Percentiles rank a stretch among this genome's conserved stretches.
Conservation (phyloP, 2,329 filamentous ascomycete genomes). For the Cercospora berteroae region DNA sequence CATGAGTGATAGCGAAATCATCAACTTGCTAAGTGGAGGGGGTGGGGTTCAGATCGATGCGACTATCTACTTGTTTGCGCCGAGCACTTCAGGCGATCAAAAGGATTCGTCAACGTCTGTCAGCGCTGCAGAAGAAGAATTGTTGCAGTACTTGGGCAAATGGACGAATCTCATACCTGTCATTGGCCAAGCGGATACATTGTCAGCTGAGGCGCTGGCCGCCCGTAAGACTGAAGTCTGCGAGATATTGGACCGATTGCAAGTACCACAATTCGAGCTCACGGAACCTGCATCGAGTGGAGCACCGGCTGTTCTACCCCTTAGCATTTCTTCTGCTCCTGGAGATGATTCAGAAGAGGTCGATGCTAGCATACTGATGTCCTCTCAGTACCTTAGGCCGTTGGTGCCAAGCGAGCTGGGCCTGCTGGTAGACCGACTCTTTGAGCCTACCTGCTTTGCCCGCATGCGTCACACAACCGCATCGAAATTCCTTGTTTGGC, state of each 20-base stretch:
- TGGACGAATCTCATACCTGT: conserved; percentile 84
- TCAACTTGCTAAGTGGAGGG: conserved; percentile 74
- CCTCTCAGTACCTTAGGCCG: conserved; percentile 81
- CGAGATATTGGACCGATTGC: conserved; percentile 16
- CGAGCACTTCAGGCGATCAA: conserved; percentile 43
- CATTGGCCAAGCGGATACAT: conserved; percentile 71
- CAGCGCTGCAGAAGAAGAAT: conserved; percentile 19
- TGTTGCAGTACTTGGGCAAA: conserved; percentile 52
- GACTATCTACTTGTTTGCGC: conserved; percentile 75
- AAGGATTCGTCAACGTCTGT: conserved; percentile 5
- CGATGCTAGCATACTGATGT: conserved; percentile 93
- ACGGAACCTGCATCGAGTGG: not conserved
- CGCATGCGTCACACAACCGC: conserved; percentile 81
- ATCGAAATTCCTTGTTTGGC: conserved; percentile 76
- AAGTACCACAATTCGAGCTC: conserved; percentile 20
- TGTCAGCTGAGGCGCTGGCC: conserved; percentile 20
- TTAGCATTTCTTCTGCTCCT: conserved; percentile 73
- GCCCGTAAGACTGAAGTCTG: conserved; percentile 22
- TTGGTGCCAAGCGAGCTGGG: conserved; percentile 72
- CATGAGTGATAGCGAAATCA: conserved; percentile 70
- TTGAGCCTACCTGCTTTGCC: conserved; percentile 73
- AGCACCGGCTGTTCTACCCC: conserved; percentile 46
- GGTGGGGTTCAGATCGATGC: conserved; percentile 82
- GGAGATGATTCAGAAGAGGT: conserved; percentile 75
- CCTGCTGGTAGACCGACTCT: conserved; percentile 68